Percentiles rank a stretch among this genome's conserved stretches.
Conservation (phyloP, 805 yeast species). For the Zygosaccharomyces siamensis region DNA sequence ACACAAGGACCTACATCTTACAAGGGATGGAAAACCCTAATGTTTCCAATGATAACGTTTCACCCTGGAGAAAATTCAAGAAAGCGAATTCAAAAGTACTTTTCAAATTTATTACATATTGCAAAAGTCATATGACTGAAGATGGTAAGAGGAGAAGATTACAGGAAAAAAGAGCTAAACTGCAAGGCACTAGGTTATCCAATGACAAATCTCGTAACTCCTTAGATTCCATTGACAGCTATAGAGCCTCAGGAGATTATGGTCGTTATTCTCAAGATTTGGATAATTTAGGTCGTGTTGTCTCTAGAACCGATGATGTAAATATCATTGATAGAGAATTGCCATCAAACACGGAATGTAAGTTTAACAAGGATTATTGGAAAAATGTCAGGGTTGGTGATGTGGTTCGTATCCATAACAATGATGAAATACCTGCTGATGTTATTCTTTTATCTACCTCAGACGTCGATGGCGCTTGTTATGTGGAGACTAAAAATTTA, state of each 20-base stretch:
- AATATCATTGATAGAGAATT: slow-evolving; percentile 53
- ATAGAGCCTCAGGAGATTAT: slow-evolving; percentile 29
- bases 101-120: slow-evolving; percentile 24
- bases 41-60: slow-evolving; percentile 57
- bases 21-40: slow-evolving; percentile 53
- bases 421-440: slow-evolving; percentile 81
- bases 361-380: slow-evolving; percentile 46
- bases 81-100: slow-evolving; percentile 42
- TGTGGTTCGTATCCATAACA: slow-evolving; percentile 59
- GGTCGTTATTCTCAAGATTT: slow-evolving; percentile 35
- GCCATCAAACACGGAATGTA: slow-evolving; percentile 36
- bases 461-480: slow-evolving; percentile 65
- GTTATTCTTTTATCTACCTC: slow-evolving; percentile 58
- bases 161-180: slow-evolving; percentile 30
- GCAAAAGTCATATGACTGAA: slow-evolving; percentile 32
- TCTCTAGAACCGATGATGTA: slow-evolving; percentile 55
- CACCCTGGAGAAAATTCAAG: slow-evolving; percentile 66
- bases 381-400: slow-evolving; percentile 71
- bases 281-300: slow-evolving; percentile 52
- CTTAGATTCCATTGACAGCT: slow-evolving; percentile 35
- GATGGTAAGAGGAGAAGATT: slow-evolving; percentile 37
- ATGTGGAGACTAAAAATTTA: slow-evolving; percentile 73
- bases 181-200: slow-evolving; percentile 25
- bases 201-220: slow-evolving; percentile 36
- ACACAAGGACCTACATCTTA: slow-evolving; percentile 64